phyloP scores from a whole-genome alignment of 202 grass and related monocot genomes.

The Hordeum pubiflorum region DNA sequence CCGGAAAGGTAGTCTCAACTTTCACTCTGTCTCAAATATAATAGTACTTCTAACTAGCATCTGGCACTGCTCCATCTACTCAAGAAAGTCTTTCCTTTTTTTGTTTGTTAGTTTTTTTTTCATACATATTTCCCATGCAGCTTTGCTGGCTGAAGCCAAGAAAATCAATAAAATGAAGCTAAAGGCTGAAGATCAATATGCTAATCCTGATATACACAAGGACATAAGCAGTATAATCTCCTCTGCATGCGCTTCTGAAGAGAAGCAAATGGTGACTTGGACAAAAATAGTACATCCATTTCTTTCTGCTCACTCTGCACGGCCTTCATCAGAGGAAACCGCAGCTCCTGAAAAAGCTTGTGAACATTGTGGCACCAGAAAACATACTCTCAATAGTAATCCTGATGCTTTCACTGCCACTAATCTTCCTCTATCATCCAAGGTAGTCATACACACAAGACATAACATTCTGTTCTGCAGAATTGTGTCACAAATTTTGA shows the following conservation, averaged over 20 bases:
- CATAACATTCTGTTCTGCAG: background rate
- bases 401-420: background rate
- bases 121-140: background rate
- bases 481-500: background rate
- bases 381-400: slow-evolving; percentile 11
- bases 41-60: background rate
- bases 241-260: slow-evolving; percentile 19
- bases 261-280: slow-evolving; percentile 27
- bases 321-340: background rate
- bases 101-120: background rate
- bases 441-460: slow-evolving; percentile 8
- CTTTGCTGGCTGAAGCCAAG: slow-evolving; percentile 40
- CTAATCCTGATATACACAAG: slow-evolving; percentile 12
- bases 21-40: background rate
- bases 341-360: slow-evolving; percentile 3
- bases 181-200: background rate
- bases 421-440: background rate
- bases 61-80: background rate
- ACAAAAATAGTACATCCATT: slow-evolving; percentile 17
- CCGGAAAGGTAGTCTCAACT: slow-evolving; percentile 23
- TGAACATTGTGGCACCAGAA: slow-evolving; percentile 27
- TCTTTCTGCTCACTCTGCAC: background rate
- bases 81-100: background rate
- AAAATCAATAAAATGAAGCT: slow-evolving; percentile 1
- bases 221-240: slow-evolving; percentile 30